Conservation (phyloP, 805 yeast genomes). For the Candida germanica region DNA sequence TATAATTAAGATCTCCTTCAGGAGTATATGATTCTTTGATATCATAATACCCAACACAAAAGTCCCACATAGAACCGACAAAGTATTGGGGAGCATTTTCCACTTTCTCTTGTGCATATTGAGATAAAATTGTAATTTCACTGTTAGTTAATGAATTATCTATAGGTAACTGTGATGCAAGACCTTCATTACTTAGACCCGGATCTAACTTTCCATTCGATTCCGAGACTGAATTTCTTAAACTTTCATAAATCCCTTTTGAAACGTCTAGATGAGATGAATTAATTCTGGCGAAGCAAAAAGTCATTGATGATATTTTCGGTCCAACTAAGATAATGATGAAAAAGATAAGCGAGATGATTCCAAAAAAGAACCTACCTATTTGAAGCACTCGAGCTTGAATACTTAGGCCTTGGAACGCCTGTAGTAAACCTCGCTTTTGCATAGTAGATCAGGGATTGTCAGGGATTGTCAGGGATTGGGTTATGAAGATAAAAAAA, state of each 20-base stretch:
- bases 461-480: too few species aligned
- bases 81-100: conserved; percentile 48
- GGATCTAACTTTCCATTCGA: conserved; percentile 16
- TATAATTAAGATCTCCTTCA: conserved; percentile 13
- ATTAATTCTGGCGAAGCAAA: conserved; percentile 38
- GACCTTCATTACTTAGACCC: conserved; percentile 10
- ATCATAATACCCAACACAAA: conserved; percentile 45
- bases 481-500: too few species aligned
- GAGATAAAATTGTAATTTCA: conserved; percentile 42
- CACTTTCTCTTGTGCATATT: conserved; percentile 47
- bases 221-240: conserved; percentile 32
- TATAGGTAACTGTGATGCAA: conserved; percentile 17
- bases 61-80: conserved; percentile 36
- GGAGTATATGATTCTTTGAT: conserved; percentile 12
- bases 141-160: conserved; percentile 45
- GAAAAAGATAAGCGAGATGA: conserved; percentile 16
- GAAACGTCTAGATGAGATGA: conserved; percentile 54
- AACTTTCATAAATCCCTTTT: conserved; percentile 47
- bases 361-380: conserved; percentile 21
- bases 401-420: conserved; percentile 24
- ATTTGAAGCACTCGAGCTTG: conserved; percentile 24
- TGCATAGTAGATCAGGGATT: too few species aligned
- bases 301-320: conserved; percentile 10
- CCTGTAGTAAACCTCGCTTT: neutral
- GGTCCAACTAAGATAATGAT: conserved; percentile 28